phyloP scores from a whole-genome alignment of 2,329 filamentous ascomycete genomes.

The Alternaria triticimaculans region DNA sequence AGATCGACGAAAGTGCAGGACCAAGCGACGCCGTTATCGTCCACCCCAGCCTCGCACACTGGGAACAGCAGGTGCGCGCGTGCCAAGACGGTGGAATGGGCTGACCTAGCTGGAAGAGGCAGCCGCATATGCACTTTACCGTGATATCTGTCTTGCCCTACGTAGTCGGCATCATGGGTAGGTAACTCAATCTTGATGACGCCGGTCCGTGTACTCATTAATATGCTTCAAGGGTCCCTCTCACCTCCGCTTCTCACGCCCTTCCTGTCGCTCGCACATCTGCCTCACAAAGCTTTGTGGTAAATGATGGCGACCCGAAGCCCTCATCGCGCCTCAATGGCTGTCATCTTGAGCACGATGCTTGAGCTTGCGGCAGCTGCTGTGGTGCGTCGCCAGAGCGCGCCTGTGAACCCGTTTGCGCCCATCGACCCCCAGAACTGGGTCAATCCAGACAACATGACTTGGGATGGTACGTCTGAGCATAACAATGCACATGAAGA shows the following conservation, averaged over 20 bases:
- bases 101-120: background rate
- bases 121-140: background rate
- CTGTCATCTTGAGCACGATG: slow-evolving; percentile 23
- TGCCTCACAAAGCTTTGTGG: background rate
- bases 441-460: slow-evolving; percentile 63
- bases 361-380: slow-evolving; percentile 24
- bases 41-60: background rate
- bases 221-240: background rate
- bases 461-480: slow-evolving; percentile 26
- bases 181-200: background rate
- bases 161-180: background rate
- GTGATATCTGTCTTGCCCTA: background rate
- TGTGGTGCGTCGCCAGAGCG: slow-evolving; percentile 15
- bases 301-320: background rate
- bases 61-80: background rate
- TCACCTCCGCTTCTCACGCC: background rate
- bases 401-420: slow-evolving; percentile 53
- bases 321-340: slow-evolving; percentile 10
- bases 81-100: background rate
- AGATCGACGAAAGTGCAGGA: background rate
- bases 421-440: slow-evolving; percentile 61
- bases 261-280: background rate
- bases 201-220: background rate
- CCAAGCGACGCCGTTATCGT: background rate
- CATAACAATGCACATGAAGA: slow-evolving; percentile 59